Evolutionary conservation across 441 rosid genomes (phyloP).

Genomic region (Melastoma candidum): DNA sequence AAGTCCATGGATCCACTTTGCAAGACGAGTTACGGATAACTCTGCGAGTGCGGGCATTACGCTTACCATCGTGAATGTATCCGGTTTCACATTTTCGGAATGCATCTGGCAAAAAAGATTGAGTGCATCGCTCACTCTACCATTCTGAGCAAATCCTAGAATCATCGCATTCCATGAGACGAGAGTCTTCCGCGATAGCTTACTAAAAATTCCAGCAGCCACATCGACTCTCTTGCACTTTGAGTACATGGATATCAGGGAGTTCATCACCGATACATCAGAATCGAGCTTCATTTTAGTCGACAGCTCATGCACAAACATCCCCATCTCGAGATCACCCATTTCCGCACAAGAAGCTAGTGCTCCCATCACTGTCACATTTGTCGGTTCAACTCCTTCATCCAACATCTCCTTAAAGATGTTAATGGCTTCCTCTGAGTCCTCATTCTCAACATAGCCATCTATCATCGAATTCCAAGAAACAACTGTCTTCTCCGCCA

Average conservation of each 20-base stretch:
- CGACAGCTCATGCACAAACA: constrained; percentile 45
- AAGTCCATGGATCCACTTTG: constrained; percentile 62
- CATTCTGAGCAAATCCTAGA: constrained; percentile 60
- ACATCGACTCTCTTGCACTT: constrained; percentile 49
- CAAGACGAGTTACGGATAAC: constrained; percentile 46
- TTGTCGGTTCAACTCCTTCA: constrained; percentile 61
- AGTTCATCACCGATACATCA: constrained; percentile 48
- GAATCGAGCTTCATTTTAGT: constrained; percentile 40
- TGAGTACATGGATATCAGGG: constrained; percentile 66
- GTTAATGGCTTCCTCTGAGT: constrained; percentile 40
- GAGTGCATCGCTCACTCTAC: constrained; percentile 40
- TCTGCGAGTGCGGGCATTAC: constrained; percentile 58
- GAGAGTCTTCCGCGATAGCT: constrained; percentile 31
- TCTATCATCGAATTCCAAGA: constrained; percentile 68
- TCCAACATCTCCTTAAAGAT: constrained; percentile 60
- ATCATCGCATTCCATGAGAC: constrained; percentile 78
- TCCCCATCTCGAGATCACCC: constrained; percentile 63
- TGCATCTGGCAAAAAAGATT: constrained; percentile 40
- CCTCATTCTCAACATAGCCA: constrained; percentile 44
- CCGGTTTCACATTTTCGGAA: constrained; percentile 28
- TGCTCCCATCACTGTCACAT: constrained; percentile 73
- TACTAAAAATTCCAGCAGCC: constrained; percentile 40
- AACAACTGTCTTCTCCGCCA: constrained; percentile 39
- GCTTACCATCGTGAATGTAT: constrained; percentile 60
- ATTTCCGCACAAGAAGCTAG: constrained; percentile 73